A percentile compares a stretch with the other conserved stretches of the same genome.
Conservation (phyloP, 208 protist species). For the Phytomonas serpens region DNA sequence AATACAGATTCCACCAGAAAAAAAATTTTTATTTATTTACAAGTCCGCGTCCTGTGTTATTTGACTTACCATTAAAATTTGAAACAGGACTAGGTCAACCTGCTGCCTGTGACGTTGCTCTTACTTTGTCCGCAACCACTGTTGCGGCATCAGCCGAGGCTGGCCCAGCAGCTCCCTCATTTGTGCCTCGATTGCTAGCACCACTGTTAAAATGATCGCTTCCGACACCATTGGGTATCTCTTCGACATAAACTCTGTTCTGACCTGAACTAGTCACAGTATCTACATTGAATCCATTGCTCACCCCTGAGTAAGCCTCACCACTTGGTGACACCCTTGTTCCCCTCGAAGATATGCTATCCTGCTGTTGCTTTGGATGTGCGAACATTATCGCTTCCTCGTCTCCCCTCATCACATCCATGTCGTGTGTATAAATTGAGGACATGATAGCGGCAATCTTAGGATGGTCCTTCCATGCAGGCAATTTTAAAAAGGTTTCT, state of each 20-base stretch:
- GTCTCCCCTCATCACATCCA: constrained; percentile 8
- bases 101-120: not conserved
- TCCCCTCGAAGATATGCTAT: not conserved
- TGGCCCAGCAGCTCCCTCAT: not conserved
- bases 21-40: not conserved
- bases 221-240: not conserved
- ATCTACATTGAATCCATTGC: not conserved
- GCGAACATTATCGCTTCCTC: not conserved
- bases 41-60: not conserved
- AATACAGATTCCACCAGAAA: not conserved
- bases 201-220: not conserved
- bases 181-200: not conserved
- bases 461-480: constrained; percentile 27
- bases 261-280: not conserved
- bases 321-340: not conserved
- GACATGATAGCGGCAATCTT: constrained; percentile 38
- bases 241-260: not conserved
- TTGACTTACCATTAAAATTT: constrained; percentile 1
- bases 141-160: not conserved
- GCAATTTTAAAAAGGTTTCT: constrained; percentile 30
- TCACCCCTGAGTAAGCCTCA: not conserved
- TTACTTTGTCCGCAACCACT: not conserved
- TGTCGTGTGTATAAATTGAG: constrained; percentile 22
- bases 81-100: not conserved
- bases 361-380: not conserved